Percentiles rank a stretch among this genome's conserved stretches.
Evolutionary conservation across 2,329 filamentous ascomycete genomes (phyloP).

Genomic region (Calonectria crousiana): DNA sequence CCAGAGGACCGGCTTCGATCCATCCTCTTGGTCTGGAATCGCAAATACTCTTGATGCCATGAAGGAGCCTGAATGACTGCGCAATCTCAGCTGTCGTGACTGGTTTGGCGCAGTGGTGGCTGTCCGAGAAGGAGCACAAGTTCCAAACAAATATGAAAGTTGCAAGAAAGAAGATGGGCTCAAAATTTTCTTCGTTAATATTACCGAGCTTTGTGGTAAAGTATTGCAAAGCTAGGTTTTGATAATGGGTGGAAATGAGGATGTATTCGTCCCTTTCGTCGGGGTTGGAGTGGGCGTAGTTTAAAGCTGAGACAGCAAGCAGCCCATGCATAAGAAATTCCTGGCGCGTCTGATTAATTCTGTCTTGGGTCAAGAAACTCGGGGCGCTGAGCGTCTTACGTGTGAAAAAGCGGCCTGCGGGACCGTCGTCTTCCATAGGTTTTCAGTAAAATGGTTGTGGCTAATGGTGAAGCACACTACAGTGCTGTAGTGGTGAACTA

Average conservation of each 20-base stretch:
- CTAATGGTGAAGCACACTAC: constrained; percentile 6
- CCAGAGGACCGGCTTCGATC: constrained; percentile 23
- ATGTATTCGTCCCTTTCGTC: constrained; percentile 26
- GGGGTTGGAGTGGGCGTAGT: constrained; percentile 27
- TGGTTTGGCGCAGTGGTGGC: background rate
- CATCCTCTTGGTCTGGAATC: constrained; percentile 27
- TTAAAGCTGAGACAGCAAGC: constrained; percentile 25
- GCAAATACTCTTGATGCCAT: constrained; percentile 31
- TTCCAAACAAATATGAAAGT: constrained; percentile 30
- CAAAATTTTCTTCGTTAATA: constrained; percentile 28
- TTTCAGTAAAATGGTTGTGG: background rate
- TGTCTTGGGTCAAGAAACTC: background rate
- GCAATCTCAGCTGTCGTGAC: constrained; percentile 16
- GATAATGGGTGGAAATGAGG: constrained; percentile 29
- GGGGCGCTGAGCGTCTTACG: background rate
- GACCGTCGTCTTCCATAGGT: constrained; percentile 26
- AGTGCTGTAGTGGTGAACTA: constrained; percentile 32
- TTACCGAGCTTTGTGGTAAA: constrained; percentile 23
- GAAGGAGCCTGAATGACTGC: constrained; percentile 31
- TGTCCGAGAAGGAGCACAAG: constrained; percentile 28
- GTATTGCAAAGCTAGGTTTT: constrained; percentile 25
- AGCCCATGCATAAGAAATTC: constrained; percentile 34
- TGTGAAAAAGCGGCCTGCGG: constrained; percentile 28
- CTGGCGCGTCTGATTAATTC: background rate
- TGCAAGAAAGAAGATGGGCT: constrained; percentile 32